Conservation (phyloP, 2,329 filamentous ascomycete species). For the Massarina eburnea region DNA sequence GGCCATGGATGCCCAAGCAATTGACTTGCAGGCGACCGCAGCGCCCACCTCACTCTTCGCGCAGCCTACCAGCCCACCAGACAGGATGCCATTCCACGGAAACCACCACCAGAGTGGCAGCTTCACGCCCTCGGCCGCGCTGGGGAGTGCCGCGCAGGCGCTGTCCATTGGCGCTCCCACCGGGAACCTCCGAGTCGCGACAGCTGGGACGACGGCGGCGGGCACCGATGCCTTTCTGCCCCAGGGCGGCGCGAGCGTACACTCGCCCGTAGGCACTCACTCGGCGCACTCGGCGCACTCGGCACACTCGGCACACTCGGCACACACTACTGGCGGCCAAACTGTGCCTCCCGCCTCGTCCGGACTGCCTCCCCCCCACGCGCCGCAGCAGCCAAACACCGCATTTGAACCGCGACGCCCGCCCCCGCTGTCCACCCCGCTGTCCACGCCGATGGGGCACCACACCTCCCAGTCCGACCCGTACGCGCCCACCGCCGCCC, state of each 20-base stretch:
- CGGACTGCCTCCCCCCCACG: conserved; percentile 27
- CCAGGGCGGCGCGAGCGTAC: conserved; percentile 43
- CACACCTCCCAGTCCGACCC: conserved; percentile 51
- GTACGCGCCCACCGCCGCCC: conserved; percentile 49
- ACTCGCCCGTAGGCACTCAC: not conserved
- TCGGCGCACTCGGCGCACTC: not conserved
- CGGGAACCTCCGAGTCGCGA: conserved; percentile 43
- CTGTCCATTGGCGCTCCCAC: conserved; percentile 51
- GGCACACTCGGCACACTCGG: conserved; percentile 29
- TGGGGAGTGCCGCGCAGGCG: conserved; percentile 50
- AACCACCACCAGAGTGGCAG: conserved; percentile 38
- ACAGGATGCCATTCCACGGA: conserved; percentile 42
- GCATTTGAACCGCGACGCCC: not conserved
- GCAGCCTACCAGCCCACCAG: conserved; percentile 5
- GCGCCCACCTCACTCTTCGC: no score
- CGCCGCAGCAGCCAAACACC: conserved; percentile 3
- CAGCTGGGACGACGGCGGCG: conserved; percentile 45
- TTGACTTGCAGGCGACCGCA: no score
- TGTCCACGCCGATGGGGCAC: conserved; percentile 33
- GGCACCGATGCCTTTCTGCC: conserved; percentile 50
- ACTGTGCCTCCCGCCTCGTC: conserved; percentile 31
- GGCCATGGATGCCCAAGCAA: no score
- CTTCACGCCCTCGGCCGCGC: conserved; percentile 42
- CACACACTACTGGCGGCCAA: conserved; percentile 28
- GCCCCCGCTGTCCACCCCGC: not conserved